Evolutionary conservation across 176 grass and related monocot genomes (phyloP).

Genomic region (Musa acuminata): DNA sequence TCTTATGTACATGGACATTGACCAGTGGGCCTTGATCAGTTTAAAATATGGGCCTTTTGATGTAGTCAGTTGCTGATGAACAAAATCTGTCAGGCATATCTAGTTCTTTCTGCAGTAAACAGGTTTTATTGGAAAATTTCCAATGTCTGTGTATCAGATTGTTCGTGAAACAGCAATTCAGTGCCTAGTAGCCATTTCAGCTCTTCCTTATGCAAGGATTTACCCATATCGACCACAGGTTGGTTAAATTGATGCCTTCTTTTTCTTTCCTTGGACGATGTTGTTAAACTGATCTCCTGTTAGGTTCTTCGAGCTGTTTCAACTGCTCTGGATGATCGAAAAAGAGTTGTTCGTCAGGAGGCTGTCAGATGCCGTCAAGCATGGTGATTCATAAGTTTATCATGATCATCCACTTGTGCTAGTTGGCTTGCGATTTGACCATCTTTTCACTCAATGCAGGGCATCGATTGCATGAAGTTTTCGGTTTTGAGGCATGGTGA

Average conservation of each 20-base stretch:
- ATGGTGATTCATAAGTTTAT: slow-evolving; percentile 28
- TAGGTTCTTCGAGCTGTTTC: slow-evolving; percentile 66
- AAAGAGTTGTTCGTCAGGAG: slow-evolving; percentile 65
- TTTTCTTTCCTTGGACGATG: not conserved
- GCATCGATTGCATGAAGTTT: slow-evolving; percentile 41
- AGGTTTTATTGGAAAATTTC: not conserved
- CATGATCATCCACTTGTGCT: not conserved
- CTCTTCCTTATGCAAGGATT: slow-evolving; percentile 75
- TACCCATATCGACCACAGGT: slow-evolving; percentile 70
- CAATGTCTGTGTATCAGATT: slow-evolving; percentile 40
- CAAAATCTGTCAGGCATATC: not conserved
- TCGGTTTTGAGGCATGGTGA: not conserved
- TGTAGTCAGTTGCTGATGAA: not conserved
- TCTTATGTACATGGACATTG: too few species aligned
- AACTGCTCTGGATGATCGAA: slow-evolving; percentile 80
- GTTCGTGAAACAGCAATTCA: slow-evolving; percentile 87
- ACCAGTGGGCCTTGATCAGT: too few species aligned
- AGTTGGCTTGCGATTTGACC: slow-evolving; percentile 3
- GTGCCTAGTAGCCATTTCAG: slow-evolving; percentile 75
- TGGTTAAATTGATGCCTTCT: not conserved
- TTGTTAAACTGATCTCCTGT: not conserved
- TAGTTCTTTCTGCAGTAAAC: not conserved
- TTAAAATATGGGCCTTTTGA: too few species aligned
- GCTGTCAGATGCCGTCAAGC: slow-evolving; percentile 77
- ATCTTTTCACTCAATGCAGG: slow-evolving; percentile 25